Base-by-base conservation (phyloP, 1,284 basidiomycete species). In the Ganoderma lingzhi region DNA sequence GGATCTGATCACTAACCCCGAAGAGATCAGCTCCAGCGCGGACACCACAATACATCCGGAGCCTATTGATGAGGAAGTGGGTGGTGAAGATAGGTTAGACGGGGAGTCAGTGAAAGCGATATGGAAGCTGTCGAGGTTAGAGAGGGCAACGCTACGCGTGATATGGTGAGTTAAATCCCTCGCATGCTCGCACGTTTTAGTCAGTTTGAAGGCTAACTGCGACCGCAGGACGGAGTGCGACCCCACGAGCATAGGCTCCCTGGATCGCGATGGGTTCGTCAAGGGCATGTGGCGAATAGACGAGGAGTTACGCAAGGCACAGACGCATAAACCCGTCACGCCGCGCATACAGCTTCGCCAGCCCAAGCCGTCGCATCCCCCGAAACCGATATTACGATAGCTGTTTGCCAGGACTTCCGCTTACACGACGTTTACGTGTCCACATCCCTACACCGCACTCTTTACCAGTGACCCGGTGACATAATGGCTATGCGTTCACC, bases 261-360 rank as follows among this genome's bases (percentile, higher is more conserved):
- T 95, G 15, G 86, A 89, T 73, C 82, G 87, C 5, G 91, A 92
- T 12, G 82, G 82, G 19, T 95, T 95, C 75, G 85, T 88, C 39
- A 86, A 84, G 68, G 94, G 93, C 51, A 94, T 94, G 92, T 93
- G 92, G 92, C 85, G 88, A 28, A 93, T 95, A 45, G 93, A 95
- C 79, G 93, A 94, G 78, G 93, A 94, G 74, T 84, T 95, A n/a
- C 83, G 90, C 17, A 85, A 86, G 59, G 84, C 85, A 17, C 87
- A 90, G 73, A 77, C 86, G 48, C 60, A 68, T 35, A 70, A 59
- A 55, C 68, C 71, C 60, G 58, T 68, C 28, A 45, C 63, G 42
- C 72, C 72, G 17, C 63, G 68, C 63, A 60, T 73, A 64, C 61
- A 68, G 42, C 51, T 72, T n/a, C 65, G 70, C 41, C 71, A 70